phyloP scores from a whole-genome alignment of 2,329 filamentous ascomycete genomes.

The Sporothrix brunneoviolacea region DNA sequence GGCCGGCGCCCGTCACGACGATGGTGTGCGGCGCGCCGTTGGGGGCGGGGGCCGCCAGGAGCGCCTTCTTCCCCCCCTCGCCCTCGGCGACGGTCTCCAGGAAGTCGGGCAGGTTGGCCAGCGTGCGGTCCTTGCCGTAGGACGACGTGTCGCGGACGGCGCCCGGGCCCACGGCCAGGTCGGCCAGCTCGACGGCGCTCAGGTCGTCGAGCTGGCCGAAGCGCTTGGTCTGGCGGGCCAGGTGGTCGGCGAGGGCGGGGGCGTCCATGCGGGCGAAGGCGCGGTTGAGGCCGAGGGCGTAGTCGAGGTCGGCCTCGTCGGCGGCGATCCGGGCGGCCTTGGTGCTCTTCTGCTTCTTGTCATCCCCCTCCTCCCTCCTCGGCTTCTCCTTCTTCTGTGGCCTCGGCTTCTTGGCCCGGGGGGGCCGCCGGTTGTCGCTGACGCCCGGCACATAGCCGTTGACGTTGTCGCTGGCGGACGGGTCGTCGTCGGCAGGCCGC shows the following conservation, averaged over 20 bases:
- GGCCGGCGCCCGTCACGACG: conserved; percentile 75
- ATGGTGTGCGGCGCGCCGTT: conserved; percentile 78
- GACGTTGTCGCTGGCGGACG: background rate
- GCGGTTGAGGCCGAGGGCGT: conserved; percentile 69
- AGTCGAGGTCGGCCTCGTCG: conserved; percentile 54
- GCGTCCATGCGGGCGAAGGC: conserved; percentile 78
- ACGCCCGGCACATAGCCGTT: conserved; percentile 2
- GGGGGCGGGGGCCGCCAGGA: conserved; percentile 48
- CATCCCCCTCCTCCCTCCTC: background rate
- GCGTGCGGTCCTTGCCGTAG: conserved; percentile 53
- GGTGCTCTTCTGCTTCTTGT: conserved; percentile 12
- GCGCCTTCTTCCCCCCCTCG: conserved; percentile 20
- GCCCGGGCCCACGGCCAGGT: conserved; percentile 62
- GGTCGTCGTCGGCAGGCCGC: conserved; percentile 5
- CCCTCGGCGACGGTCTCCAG: conserved; percentile 59
- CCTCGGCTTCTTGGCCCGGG: conserved; percentile 11
- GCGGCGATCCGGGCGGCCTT: conserved; percentile 19
- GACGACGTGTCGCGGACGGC: conserved; percentile 74
- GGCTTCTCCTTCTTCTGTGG: conserved; percentile 7
- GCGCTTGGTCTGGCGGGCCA: conserved; percentile 69
- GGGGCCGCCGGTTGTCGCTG: background rate
- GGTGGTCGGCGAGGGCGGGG: conserved; percentile 74
- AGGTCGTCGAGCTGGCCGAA: conserved; percentile 46
- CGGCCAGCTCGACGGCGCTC: conserved; percentile 68
- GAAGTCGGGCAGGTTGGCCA: conserved; percentile 72